Evolutionary conservation across 1,139 yeast species (phyloP).

Genomic region (Sugiyamaella xylanicola): DNA sequence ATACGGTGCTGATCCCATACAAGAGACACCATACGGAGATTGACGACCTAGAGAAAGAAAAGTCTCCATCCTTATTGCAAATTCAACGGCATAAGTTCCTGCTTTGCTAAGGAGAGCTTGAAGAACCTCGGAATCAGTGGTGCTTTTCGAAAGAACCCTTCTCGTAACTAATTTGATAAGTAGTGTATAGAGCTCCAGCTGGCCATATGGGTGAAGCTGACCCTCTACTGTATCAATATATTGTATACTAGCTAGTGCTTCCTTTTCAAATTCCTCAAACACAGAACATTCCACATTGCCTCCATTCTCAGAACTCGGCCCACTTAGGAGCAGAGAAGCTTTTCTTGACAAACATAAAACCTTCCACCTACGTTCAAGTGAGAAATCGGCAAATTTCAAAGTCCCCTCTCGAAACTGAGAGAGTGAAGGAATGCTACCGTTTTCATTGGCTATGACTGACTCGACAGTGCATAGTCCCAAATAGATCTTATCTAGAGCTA

Average conservation of each 20-base stretch:
- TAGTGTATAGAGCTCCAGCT: conserved; percentile 12
- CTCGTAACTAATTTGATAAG: conserved; percentile 14
- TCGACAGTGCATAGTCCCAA: conserved; percentile 14
- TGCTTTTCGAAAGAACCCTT: conserved; percentile 4
- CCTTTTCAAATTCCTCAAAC: conserved; percentile 9
- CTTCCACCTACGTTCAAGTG: conserved; percentile 17
- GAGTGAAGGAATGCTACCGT: neutral
- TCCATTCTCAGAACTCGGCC: neutral
- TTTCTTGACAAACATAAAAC: conserved; percentile 15
- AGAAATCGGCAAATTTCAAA: conserved; percentile 15
- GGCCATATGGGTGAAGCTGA: conserved; percentile 17
- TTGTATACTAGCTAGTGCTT: conserved; percentile 8
- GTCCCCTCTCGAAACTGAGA: conserved; percentile 8
- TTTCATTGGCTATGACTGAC: conserved; percentile 7
- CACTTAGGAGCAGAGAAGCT: conserved; percentile 7
- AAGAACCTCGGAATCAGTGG: neutral
- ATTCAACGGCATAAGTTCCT: conserved; percentile 7
- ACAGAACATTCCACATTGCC: neutral
- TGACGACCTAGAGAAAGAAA: conserved; percentile 17
- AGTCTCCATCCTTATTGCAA: conserved; percentile 13
- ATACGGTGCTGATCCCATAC: conserved; percentile 19
- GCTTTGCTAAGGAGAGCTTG: neutral
- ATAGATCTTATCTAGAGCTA: conserved; percentile 7
- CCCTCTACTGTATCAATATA: conserved; percentile 16
- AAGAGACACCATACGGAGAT: conserved; percentile 11